Evolutionary conservation across 345 rosid species (phyloP), one percentile per base, ranked within the genome.

Genomic region (Angophora floribunda): DNA sequence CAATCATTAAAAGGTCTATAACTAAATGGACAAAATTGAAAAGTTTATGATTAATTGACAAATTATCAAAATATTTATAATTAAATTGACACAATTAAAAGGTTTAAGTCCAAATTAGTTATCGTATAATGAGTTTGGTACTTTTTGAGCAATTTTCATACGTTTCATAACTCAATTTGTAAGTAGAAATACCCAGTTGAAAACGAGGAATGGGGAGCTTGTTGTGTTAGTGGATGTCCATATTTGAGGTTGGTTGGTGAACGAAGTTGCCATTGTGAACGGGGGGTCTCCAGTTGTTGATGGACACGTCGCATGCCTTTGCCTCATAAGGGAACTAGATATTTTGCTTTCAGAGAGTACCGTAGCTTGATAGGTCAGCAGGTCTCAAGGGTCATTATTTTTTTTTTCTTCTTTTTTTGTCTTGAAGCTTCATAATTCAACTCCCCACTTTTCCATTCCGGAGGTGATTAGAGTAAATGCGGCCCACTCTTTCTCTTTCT

Each of bases 101-200:
- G 0, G 1, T 22, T 21, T 55, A 8, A 21, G 2, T 55, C 21
- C 21, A 2, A 55, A 55, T 55, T 55, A 5, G 5, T 1, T 26
- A 0, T 22, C 61, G 19, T 26, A 8, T 21, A 21, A 55, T 55
- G 21, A 9, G 21, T 55, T 22, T 21, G 22, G 2, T 55, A 55
- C 6, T 55, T 21, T 55, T 55, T 22, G 22, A 19, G 21, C 28
- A 22, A 55, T 55, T 55, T 55, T 55, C 12, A 16, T 22, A 12
- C 45, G 7, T 67, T 32, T 19, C 79, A 16, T 32, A 17, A 67
- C 44, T 32, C 22, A 16, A 30, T 67, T 15, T 7, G 79, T 32
- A 32, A 67, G 17, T 67, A 67, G 79, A 32, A 36, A 70, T 36
- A 4, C 80, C 47, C 44, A 16, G 13, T 75, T 75, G 82, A 36